Percentiles rank a stretch among this genome's conserved stretches.
Evolutionary conservation across 73 alveolate species (phyloP).

Genomic region (Symbiodinium pilosum): DNA sequence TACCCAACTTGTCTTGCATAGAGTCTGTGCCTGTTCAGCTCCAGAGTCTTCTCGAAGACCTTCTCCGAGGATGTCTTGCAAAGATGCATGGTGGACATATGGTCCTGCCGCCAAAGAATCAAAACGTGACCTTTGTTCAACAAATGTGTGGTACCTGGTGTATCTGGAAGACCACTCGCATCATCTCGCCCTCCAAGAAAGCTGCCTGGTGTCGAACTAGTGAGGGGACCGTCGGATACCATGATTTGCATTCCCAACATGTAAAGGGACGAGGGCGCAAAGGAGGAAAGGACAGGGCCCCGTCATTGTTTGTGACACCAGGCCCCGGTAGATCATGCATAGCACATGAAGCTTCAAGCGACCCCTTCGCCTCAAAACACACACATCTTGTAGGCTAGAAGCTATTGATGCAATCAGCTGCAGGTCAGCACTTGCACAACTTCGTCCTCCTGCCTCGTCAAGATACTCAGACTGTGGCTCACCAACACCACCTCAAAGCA

Average conservation of each 20-base stretch:
- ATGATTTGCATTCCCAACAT: too few species aligned
- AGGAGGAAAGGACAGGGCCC: too few species aligned
- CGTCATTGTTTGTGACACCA: too few species aligned
- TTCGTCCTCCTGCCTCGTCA: conserved; percentile 52
- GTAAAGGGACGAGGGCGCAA: too few species aligned
- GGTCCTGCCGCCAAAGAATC: conserved; percentile 36
- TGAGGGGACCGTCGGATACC: too few species aligned
- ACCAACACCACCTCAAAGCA: background rate
- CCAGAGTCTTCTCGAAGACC: conserved; percentile 33
- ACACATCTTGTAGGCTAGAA: too few species aligned
- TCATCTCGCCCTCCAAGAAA: conserved; percentile 62
- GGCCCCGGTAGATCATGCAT: too few species aligned
- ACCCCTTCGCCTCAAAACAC: too few species aligned
- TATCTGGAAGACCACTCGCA: conserved; percentile 80
- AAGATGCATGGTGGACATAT: conserved; percentile 51
- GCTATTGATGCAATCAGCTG: too few species aligned
- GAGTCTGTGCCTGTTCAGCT: conserved; percentile 46
- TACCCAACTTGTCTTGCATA: background rate
- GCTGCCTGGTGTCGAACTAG: conserved; percentile 46
- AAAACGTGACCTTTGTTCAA: background rate
- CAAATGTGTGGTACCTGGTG: conserved; percentile 31
- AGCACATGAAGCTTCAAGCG: too few species aligned
- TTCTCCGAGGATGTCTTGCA: conserved; percentile 46
- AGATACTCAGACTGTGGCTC: conserved; percentile 61
- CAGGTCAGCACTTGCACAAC: too few species aligned